Conservation (phyloP, 225 moss, liverwort and hornwort species). For the Sphagnum contortum region DNA sequence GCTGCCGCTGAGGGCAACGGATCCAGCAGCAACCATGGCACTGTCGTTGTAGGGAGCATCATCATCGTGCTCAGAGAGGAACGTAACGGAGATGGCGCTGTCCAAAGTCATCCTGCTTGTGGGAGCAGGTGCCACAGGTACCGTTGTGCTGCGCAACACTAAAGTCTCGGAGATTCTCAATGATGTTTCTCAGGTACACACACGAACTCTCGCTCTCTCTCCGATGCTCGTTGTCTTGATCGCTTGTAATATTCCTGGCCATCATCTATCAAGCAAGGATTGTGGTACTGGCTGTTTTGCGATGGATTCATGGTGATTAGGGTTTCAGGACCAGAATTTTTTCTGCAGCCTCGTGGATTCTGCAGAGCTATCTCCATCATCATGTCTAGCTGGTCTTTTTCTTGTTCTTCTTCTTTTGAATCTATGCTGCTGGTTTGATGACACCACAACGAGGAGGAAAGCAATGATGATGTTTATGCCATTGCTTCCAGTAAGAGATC, state of each 20-base stretch:
- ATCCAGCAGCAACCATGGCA: too few relatives aligned
- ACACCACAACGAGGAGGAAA: too few relatives aligned
- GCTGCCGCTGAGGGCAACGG: too few relatives aligned
- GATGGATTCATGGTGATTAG: not conserved
- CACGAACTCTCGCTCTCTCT: not conserved
- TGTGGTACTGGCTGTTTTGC: too few relatives aligned
- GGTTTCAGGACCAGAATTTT: not conserved
- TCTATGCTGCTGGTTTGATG: too few relatives aligned
- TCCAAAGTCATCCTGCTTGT: slow-evolving; percentile 27
- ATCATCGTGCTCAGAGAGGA: too few relatives aligned
- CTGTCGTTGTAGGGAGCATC: too few relatives aligned
- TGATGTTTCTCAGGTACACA: slow-evolving; percentile 29
- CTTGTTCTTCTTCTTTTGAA: too few relatives aligned
- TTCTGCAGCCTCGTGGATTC: not conserved
- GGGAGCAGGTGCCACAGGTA: slow-evolving; percentile 38
- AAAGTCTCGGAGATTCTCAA: slow-evolving; percentile 33
- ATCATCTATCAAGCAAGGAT: not conserved
- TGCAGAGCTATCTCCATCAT: too few relatives aligned
- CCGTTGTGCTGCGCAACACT: slow-evolving; percentile 28
- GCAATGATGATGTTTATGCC: not conserved
- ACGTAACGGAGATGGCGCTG: slow-evolving; percentile 16
- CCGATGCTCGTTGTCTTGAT: not conserved
- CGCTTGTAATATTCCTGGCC: not conserved
- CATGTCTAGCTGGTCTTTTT: too few relatives aligned
- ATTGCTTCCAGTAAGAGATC: not conserved